Conservation (phyloP, 2,329 filamentous ascomycete genomes). For the Sporothrix inflata region DNA sequence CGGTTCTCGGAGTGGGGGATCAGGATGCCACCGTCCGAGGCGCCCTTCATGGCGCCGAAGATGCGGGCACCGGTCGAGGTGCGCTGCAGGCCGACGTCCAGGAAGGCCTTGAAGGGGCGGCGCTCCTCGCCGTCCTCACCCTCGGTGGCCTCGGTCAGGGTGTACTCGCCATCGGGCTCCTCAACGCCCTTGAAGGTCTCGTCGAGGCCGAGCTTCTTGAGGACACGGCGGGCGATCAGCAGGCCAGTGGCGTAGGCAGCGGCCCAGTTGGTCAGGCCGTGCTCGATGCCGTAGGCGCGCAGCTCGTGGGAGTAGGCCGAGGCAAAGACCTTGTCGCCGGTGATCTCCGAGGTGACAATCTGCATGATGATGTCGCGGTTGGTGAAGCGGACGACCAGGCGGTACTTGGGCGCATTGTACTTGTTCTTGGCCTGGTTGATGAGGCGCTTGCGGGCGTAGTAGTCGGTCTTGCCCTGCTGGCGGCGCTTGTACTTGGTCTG, state of each 20-base stretch:
- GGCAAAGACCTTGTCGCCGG: conserved; percentile 94
- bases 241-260: conserved; percentile 97
- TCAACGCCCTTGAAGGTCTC: conserved; percentile 93
- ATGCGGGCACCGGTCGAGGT: conserved; percentile 98
- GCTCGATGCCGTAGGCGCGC: conserved; percentile 93
- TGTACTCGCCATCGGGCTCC: conserved; percentile 96
- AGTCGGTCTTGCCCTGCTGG: conserved; percentile 97
- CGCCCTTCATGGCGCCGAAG: conserved; percentile 99
- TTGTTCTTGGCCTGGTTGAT: conserved; percentile 99
- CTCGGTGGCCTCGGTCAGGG: conserved; percentile 91
- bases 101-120: conserved; percentile 98
- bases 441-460: conserved; percentile 99
- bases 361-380: conserved; percentile 99
- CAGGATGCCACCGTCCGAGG: conserved; percentile 95
- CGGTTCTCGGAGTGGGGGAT: conserved; percentile 99
- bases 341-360: conserved; percentile 95
- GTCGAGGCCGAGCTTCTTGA: conserved; percentile 96
- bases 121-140: conserved; percentile 81
- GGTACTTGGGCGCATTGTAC: conserved; percentile 99
- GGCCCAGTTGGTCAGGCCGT: conserved; percentile 99
- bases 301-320: conserved; percentile 97
- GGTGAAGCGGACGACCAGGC: conserved; percentile 98
- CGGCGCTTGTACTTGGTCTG: conserved; percentile 99
- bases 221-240: conserved; percentile 91
- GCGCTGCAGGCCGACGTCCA: conserved; percentile 95